Conservation (phyloP, 2,329 filamentous ascomycete species). For the Phyllosticta citribraziliensis region DNA sequence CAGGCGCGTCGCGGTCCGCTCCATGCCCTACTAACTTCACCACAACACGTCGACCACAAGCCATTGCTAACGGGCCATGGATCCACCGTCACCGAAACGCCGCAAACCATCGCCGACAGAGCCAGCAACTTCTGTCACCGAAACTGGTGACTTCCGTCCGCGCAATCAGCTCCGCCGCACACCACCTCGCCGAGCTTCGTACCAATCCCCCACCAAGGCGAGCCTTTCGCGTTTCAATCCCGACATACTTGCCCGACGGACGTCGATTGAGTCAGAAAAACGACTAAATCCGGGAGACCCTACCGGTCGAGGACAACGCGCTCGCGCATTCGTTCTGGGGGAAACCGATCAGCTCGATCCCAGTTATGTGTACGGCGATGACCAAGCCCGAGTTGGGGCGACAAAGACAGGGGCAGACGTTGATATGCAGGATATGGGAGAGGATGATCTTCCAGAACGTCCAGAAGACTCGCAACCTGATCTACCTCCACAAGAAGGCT, state of each 20-base stretch:
- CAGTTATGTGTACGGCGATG: not conserved
- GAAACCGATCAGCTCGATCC: constrained; percentile 8
- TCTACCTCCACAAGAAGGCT: not conserved
- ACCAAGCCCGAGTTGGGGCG: not conserved
- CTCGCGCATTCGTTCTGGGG: constrained; percentile 16
- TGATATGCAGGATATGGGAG: not conserved
- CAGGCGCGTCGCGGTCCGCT: constrained; percentile 9
- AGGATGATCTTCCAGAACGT: not conserved
- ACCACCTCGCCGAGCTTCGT: constrained; percentile 26
- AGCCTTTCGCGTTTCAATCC: constrained; percentile 31
- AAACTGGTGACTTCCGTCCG: constrained; percentile 6
- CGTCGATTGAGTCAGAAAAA: constrained; percentile 12
- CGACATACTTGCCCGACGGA: constrained; percentile 12
- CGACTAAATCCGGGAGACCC: constrained; percentile 11
- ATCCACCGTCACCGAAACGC: constrained; percentile 20
- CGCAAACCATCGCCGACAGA: constrained; percentile 18
- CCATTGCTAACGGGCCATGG: not conserved
- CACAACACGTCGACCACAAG: not conserved
- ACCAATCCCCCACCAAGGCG: constrained; percentile 30
- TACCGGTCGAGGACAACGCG: constrained; percentile 16
- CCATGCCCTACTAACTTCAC: not conserved
- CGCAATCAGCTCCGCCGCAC: constrained; percentile 17
- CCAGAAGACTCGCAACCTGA: not conserved
- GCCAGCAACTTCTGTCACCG: not conserved
- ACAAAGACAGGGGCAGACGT: not conserved